Base-by-base conservation (phyloP, 257 asterid genomes). In the Solanum clarkiae region DNA sequence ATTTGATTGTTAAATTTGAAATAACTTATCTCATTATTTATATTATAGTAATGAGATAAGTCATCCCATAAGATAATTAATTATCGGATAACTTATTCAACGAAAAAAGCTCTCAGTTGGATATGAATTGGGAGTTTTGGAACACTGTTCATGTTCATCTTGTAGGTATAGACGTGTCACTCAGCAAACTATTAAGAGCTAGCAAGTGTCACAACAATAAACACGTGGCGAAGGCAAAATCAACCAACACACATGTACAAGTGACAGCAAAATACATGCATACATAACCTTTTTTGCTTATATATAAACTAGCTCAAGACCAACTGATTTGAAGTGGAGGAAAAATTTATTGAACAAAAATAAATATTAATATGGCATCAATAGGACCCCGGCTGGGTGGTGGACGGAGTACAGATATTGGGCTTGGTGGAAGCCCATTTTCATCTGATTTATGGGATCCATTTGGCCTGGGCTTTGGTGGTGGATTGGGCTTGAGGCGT, bases 361-460 rank as follows among this genome's bases (percentile, higher is more conserved):
- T 32, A 32, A 32, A 32, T 32, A 70, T 40, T 20, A 22, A 1
- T 12, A 75, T 75, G 82, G 62, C 82, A 49, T 75, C 82, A 75
- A 49, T 75, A 14, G 82, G 82, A 49, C 62, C 82, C 14, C 49
- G 82, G 62, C 14, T 49, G 82, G 45, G 62, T 13, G 82, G 82
- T 65, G 51, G 77, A 69, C 26, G 51, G 7, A 24, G 77, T 36
- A 17, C 8, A 12, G 77, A 40, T 32, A 40, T 17, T 15, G 62
- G 62, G 3, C 22, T 45, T 32, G 36, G 36, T 45, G 18, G 4
- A 15, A 60, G 80, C 3, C 89, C 90, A 9, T 86, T 68, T 56
- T 86, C 91, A 54, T 84, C 90, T 1, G 90, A 87, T 80, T 12
- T 85, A 45, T 90, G 88, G 92, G 87, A 87, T 57, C 87, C 86